These are phyloP conservation scores for Rubus parviflorus DNA, from an alignment of 306 rosid genomes.

Conservation along the genomic window DNA sequence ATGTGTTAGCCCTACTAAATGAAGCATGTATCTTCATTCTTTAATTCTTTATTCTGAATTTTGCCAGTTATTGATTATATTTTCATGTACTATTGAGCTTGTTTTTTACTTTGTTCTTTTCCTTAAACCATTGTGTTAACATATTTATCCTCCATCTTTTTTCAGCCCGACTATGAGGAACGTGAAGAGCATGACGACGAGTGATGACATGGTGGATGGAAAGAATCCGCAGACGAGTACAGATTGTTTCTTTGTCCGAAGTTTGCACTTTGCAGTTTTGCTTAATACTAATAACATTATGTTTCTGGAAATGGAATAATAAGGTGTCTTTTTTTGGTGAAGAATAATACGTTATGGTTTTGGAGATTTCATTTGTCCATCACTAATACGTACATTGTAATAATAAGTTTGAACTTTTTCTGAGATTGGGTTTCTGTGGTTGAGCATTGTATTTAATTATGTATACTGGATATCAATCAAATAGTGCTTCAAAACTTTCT, in stretches of 20 bases:
- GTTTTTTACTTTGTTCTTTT: too few relatives aligned
- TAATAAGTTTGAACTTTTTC: background rate
- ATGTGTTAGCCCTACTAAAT: too few relatives aligned
- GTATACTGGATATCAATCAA: too few relatives aligned
- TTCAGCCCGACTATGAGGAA: background rate
- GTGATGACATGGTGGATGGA: constrained; percentile 57
- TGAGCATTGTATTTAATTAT: too few relatives aligned
- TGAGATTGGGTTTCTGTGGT: background rate
- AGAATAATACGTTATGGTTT: background rate
- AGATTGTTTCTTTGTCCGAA: background rate
- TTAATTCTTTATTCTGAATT: too few relatives aligned
- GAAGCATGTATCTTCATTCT: too few relatives aligned
- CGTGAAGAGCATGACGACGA: constrained; percentile 18
- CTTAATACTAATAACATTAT: background rate
- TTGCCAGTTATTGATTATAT: too few relatives aligned
- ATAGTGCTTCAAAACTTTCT: too few relatives aligned
- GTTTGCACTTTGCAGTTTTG: background rate
- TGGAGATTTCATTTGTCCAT: background rate
- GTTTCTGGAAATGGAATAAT: constrained; percentile 8
- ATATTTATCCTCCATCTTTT: background rate
- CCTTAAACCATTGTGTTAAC: too few relatives aligned
- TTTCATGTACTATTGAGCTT: too few relatives aligned
- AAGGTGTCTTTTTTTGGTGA: background rate
- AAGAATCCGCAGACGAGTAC: constrained; percentile 34
- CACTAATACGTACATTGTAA: background rate